Conservation (phyloP, 345 rosid species). For the Gossypium thurberi region DNA sequence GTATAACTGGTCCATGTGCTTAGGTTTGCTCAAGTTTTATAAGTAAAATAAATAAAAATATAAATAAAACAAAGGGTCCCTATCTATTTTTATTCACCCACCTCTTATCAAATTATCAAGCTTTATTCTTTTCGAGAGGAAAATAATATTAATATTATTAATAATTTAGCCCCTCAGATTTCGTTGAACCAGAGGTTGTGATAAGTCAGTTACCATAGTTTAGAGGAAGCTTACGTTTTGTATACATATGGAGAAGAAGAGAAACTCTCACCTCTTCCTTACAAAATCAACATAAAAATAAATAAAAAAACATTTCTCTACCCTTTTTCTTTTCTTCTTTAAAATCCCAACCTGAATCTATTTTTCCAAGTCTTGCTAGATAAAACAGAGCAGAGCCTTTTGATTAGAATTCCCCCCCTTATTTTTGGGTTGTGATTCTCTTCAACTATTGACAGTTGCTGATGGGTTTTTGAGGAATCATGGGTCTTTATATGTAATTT, state of each 20-base stretch:
- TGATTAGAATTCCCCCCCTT: slow-evolving; percentile 22
- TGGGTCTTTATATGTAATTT: slow-evolving; percentile 37
- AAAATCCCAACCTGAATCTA: slow-evolving; percentile 15
- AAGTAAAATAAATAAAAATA: background rate
- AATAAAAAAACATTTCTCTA: background rate
- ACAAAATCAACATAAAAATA: background rate
- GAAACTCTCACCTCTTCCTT: slow-evolving; percentile 24
- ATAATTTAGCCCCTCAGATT: slow-evolving; percentile 11
- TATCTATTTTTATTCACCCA: background rate
- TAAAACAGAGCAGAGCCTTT: slow-evolving; percentile 13
- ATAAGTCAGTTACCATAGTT: slow-evolving; percentile 24
- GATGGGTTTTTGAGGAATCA: slow-evolving; percentile 46
- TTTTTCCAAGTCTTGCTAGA: background rate
- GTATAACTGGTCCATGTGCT: background rate
- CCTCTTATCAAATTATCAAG: slow-evolving; percentile 3
- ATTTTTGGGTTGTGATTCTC: slow-evolving; percentile 21
- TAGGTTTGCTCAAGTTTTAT: background rate
- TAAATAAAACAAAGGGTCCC: background rate
- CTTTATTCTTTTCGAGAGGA: background rate
- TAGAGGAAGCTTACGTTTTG: slow-evolving; percentile 29
- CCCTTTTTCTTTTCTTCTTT: slow-evolving; percentile 14
- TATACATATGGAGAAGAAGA: slow-evolving; percentile 29
- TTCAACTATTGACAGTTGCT: slow-evolving; percentile 36
- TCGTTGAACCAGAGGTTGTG: slow-evolving; percentile 23
- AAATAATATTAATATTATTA: background rate